Conservation (phyloP, 2,329 filamentous ascomycete species). For the Botrytis fabae region DNA sequence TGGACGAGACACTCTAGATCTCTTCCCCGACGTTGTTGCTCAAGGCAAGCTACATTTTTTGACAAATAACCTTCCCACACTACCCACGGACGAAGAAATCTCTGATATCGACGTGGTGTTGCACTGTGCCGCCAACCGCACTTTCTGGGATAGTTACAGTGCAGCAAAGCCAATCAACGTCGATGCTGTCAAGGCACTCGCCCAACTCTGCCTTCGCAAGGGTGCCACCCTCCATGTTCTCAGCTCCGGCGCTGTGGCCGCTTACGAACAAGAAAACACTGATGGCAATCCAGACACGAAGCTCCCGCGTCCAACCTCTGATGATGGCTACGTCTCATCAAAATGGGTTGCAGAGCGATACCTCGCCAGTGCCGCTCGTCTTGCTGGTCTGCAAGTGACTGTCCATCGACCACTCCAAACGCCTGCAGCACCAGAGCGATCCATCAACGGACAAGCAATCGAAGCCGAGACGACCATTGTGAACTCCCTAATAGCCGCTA, state of each 20-base stretch:
- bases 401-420: constrained; percentile 36
- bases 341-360: constrained; percentile 43
- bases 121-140: constrained; percentile 49
- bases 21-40: not conserved
- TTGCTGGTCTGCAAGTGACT: constrained; percentile 30
- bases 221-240: constrained; percentile 43
- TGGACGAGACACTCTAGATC: not conserved
- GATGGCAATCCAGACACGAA: not conserved
- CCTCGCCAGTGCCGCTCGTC: constrained; percentile 36
- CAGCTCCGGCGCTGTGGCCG: constrained; percentile 37
- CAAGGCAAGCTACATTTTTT: not conserved
- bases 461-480: no score
- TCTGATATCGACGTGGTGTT: constrained; percentile 49
- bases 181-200: constrained; percentile 34
- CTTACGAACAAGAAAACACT: not conserved
- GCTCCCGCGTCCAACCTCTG: constrained; percentile 26
- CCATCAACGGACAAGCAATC: no score
- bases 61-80: not conserved
- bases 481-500: no score
- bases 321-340: constrained; percentile 41
- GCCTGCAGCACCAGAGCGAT: no score
- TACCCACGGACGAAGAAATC: no score
- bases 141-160: constrained; percentile 43
- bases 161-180: constrained; percentile 42
- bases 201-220: constrained; percentile 30